Conservation (phyloP, 495 filamentous ascomycete genomes). For the Parathielavia hyrcaniae region DNA sequence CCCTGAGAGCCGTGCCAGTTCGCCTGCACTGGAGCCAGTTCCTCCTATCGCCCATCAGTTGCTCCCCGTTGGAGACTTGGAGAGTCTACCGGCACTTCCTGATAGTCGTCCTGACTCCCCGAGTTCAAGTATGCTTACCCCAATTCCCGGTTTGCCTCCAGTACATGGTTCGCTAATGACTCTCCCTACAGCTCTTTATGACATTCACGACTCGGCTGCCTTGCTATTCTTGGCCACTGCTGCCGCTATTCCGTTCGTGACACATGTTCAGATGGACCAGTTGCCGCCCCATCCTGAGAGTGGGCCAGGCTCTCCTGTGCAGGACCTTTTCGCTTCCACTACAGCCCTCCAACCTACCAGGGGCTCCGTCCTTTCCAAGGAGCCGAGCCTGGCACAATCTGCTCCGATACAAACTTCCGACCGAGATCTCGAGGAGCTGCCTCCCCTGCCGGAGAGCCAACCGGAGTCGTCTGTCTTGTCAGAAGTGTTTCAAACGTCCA, state of each 20-base stretch:
- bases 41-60: neutral
- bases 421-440: slow-evolving; percentile 8
- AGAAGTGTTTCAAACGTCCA: neutral
- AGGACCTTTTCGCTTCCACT: neutral
- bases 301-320: neutral
- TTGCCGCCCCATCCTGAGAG: slow-evolving; percentile 10
- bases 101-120: slow-evolving; percentile 7
- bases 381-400: neutral
- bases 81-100: slow-evolving; percentile 1
- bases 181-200: neutral
- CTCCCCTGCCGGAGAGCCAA: slow-evolving; percentile 14
- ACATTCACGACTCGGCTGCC: neutral
- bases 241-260: neutral
- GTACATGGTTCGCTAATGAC: neutral
- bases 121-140: neutral
- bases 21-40: neutral
- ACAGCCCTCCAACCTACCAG: neutral
- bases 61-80: neutral
- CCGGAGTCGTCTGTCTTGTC: neutral
- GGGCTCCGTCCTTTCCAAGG: neutral
- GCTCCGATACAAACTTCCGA: neutral
- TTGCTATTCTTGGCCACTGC: neutral
- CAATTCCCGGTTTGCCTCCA: neutral
- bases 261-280: neutral
- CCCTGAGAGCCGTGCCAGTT: slow-evolving; percentile 2